A percentile compares a stretch with the other conserved stretches of the same genome.
Conservation (phyloP, 1,139 yeast species). For the Eremothecium coryli region DNA sequence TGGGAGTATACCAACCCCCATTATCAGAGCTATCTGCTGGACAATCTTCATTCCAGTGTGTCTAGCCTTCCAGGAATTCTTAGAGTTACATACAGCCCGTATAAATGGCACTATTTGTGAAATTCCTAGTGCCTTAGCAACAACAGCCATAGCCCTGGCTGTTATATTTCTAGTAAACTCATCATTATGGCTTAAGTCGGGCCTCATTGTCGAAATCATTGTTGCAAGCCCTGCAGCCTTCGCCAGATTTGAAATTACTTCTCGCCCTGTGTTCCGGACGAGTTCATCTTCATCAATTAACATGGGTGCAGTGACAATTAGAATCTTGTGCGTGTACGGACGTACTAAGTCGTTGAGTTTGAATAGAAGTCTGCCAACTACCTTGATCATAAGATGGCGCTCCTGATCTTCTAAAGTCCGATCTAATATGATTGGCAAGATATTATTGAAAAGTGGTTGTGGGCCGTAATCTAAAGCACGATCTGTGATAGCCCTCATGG, state of each 20-base stretch:
- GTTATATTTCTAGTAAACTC: slow-evolving; percentile 75
- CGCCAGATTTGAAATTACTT: slow-evolving; percentile 62
- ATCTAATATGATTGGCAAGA: slow-evolving; percentile 69
- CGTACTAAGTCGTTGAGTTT: slow-evolving; percentile 55
- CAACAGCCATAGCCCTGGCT: slow-evolving; percentile 75
- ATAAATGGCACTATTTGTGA: slow-evolving; percentile 67
- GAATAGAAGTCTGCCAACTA: slow-evolving; percentile 58
- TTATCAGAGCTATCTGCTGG: slow-evolving; percentile 61
- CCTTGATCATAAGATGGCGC: slow-evolving; percentile 70
- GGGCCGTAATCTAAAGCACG: slow-evolving; percentile 64
- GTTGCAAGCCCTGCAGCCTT: slow-evolving; percentile 77
- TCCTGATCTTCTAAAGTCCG: slow-evolving; percentile 72
- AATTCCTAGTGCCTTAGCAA: slow-evolving; percentile 72
- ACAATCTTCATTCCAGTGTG: slow-evolving; percentile 78
- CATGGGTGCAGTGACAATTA: slow-evolving; percentile 70
- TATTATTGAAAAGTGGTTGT: slow-evolving; percentile 52
- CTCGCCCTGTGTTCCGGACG: slow-evolving; percentile 70
- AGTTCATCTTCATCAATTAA: slow-evolving; percentile 70
- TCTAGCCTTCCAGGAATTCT: slow-evolving; percentile 75
- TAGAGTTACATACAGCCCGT: slow-evolving; percentile 71
- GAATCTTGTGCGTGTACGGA: slow-evolving; percentile 66
- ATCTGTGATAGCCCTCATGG: slow-evolving; percentile 60
- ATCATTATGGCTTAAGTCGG: slow-evolving; percentile 75
- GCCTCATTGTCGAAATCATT: slow-evolving; percentile 67
- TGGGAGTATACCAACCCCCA: slow-evolving; percentile 74